These are phyloP conservation scores for Sarocladium brachiariae DNA, from an alignment of 2,329 filamentous ascomycete genomes.

Conservation along the genomic window DNA sequence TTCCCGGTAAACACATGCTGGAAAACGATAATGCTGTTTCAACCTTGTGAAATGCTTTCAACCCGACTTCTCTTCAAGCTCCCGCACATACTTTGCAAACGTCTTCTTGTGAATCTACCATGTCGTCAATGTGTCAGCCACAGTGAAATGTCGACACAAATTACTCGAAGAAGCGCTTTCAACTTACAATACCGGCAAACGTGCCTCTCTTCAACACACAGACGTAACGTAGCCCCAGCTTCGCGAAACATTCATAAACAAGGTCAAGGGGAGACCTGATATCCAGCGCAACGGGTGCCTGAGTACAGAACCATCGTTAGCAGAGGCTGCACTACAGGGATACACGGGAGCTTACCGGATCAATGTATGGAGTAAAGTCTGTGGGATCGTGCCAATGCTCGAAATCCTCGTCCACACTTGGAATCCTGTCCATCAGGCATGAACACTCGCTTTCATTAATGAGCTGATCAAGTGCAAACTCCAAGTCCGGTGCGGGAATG, in stretches of 20 bases:
- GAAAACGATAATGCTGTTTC: too few species aligned
- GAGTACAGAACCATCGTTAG: constrained; percentile 11
- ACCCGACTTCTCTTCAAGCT: constrained; percentile 54
- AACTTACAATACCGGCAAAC: constrained; percentile 77
- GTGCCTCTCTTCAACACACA: constrained; percentile 80
- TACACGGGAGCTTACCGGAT: constrained; percentile 53
- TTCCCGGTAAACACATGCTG: too few species aligned
- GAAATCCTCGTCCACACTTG: constrained; percentile 57
- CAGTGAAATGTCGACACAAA: constrained; percentile 12
- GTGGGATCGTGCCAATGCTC: constrained; percentile 56
- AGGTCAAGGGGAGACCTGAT: constrained; percentile 87
- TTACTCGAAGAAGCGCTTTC: too few species aligned
- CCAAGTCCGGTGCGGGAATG: constrained; percentile 88
- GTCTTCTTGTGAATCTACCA: constrained; percentile 85
- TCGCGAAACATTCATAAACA: constrained; percentile 94
- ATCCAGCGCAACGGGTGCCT: constrained; percentile 82
- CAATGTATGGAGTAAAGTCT: constrained; percentile 87
- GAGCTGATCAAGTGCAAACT: constrained; percentile 83
- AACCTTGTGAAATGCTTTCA: too few species aligned
- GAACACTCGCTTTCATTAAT: constrained; percentile 64
- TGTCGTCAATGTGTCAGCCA: not conserved
- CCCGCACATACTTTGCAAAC: constrained; percentile 90
- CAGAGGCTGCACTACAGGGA: not conserved
- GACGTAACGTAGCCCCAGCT: constrained; percentile 85
- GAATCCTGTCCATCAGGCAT: constrained; percentile 74